Percentiles rank a stretch among this genome's conserved stretches.
Conservation (phyloP, 352 stramenopile genomes). For the Globisporangium rhizosaccharum region DNA sequence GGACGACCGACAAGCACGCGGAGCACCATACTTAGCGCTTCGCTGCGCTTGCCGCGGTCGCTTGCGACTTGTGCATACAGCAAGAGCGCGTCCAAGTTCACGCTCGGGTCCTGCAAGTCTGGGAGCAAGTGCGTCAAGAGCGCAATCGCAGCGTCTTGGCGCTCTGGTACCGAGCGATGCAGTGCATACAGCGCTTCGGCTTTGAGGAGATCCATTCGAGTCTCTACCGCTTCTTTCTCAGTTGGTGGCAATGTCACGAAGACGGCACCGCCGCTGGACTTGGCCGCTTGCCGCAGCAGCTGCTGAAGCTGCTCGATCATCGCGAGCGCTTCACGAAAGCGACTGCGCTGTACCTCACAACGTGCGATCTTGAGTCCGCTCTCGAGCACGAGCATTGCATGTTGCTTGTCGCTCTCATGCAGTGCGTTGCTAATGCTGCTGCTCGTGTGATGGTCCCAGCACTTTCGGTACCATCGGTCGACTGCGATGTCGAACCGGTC, state of each 20-base stretch:
- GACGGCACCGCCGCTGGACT: constrained; percentile 16
- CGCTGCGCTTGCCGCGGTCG: constrained; percentile 48
- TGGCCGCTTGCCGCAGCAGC: constrained; percentile 21
- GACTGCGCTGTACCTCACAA: constrained; percentile 33
- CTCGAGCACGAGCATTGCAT: constrained; percentile 19
- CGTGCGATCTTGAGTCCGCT: constrained; percentile 38
- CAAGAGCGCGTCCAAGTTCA: constrained; percentile 65
- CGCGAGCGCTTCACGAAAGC: constrained; percentile 22
- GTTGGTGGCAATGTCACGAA: not conserved
- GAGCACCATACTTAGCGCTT: constrained; percentile 65
- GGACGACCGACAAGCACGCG: constrained; percentile 51
- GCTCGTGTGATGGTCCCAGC: constrained; percentile 21
- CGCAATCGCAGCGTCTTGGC: constrained; percentile 52
- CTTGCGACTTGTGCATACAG: constrained; percentile 58
- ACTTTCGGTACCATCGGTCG: constrained; percentile 35
- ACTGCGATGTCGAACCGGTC: constrained; percentile 31
- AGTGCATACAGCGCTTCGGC: constrained; percentile 45
- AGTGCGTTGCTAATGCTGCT: constrained; percentile 6
- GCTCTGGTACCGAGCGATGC: constrained; percentile 20
- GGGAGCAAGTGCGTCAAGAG: constrained; percentile 51
- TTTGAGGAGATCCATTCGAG: constrained; percentile 44
- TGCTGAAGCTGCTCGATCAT: constrained; percentile 39
- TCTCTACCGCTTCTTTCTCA: constrained; percentile 23
- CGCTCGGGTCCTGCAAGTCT: constrained; percentile 34
- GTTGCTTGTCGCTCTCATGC: not conserved